Conservation (phyloP, 441 rosid species). For the Pelargonium myrrhifolium region DNA sequence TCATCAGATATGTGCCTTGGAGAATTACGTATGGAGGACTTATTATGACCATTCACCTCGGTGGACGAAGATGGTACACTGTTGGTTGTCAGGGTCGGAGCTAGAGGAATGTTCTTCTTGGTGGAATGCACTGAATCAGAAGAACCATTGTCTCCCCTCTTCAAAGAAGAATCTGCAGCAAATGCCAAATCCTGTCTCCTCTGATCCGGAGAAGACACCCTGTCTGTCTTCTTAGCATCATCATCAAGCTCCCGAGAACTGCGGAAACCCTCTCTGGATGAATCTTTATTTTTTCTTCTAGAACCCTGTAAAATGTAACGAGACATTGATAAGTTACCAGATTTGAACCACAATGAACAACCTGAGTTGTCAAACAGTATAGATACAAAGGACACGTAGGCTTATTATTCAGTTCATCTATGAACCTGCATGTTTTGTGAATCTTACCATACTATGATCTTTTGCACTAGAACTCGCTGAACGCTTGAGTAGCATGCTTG, state of each 20-base stretch:
- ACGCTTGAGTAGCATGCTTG: conserved; percentile 58
- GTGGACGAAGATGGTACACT: conserved; percentile 71
- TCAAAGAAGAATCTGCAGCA: conserved; percentile 31
- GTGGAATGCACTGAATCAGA: conserved; percentile 22
- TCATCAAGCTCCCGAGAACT: conserved; percentile 46
- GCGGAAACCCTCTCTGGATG: conserved; percentile 45
- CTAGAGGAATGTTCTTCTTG: conserved; percentile 34
- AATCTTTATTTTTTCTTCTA: conserved; percentile 70
- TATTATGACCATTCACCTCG: conserved; percentile 53
- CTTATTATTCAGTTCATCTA: neutral
- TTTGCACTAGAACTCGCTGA: conserved; percentile 67
- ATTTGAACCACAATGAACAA: conserved; percentile 9
- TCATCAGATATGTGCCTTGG: conserved; percentile 68
- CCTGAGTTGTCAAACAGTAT: neutral
- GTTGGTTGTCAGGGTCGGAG: conserved; percentile 51
- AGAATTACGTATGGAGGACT: conserved; percentile 49
- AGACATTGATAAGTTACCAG: conserved; percentile 12
- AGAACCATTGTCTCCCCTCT: conserved; percentile 47
- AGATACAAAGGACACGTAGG: conserved; percentile 6
- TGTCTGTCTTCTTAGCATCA: conserved; percentile 52
- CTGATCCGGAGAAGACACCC: conserved; percentile 53
- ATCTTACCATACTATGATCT: conserved; percentile 61
- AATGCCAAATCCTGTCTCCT: conserved; percentile 44
- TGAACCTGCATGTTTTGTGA: neutral
- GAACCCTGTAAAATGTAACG: conserved; percentile 45